A percentile compares a stretch with the other conserved stretches of the same genome.
These are phyloP conservation scores for Pelargonium australe DNA, from an alignment of 441 rosid species.

Conservation along the genomic window DNA sequence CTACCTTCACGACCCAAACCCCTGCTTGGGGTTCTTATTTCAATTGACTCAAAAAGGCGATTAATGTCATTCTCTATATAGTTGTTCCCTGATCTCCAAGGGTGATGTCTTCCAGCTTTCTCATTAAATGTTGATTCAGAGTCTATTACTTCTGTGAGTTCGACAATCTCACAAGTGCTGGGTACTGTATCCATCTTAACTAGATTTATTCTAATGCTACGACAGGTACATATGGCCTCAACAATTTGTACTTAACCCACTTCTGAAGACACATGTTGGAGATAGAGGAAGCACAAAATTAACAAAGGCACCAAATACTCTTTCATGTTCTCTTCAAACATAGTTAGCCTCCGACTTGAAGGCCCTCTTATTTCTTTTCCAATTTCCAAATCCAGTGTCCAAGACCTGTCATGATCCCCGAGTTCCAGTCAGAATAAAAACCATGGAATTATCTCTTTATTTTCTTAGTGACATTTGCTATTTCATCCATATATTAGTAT, in stretches of 20 bases:
- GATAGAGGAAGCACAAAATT: constrained; percentile 20
- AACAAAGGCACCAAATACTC: constrained; percentile 17
- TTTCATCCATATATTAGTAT: no score
- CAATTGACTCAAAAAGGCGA: constrained; percentile 61
- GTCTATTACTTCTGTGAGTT: constrained; percentile 35
- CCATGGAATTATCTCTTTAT: neutral
- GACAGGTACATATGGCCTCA: constrained; percentile 11
- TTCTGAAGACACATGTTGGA: constrained; percentile 29
- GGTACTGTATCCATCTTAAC: constrained; percentile 34
- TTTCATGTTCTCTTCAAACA: constrained; percentile 26
- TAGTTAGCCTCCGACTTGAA: constrained; percentile 24
- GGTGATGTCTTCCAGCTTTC: constrained; percentile 23
- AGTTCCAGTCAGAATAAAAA: constrained; percentile 14
- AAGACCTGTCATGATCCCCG: constrained; percentile 32
- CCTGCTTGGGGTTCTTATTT: constrained; percentile 39
- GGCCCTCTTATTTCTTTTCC: constrained; percentile 10
- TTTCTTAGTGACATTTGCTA: neutral
- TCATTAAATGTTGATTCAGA: constrained; percentile 25
- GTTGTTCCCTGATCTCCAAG: constrained; percentile 33
- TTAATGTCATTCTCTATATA: constrained; percentile 66
- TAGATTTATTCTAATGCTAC: constrained; percentile 19
- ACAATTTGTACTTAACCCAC: constrained; percentile 35
- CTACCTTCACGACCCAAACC: constrained; percentile 28
- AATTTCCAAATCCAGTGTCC: constrained; percentile 26
- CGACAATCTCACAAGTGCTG: constrained; percentile 53